Percentiles rank a stretch among this genome's conserved stretches.
phyloP scores from a whole-genome alignment of 352 stramenopile species.

The Phytopythium kandeliae region DNA sequence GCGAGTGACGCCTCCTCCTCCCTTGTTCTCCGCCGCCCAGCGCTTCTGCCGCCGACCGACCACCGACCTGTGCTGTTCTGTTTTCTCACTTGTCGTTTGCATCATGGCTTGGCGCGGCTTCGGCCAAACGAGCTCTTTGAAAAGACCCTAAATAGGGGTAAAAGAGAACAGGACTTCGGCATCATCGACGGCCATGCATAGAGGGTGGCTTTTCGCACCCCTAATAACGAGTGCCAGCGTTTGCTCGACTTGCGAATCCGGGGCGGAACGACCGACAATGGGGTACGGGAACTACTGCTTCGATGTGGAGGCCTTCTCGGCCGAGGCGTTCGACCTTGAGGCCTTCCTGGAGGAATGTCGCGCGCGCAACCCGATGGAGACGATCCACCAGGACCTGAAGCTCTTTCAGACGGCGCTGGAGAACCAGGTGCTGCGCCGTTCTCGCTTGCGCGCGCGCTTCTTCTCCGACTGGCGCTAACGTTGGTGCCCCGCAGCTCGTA shows the following conservation, averaged over 20 bases:
- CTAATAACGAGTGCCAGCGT: not conserved
- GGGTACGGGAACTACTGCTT: conserved; percentile 66
- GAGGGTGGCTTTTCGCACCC: not conserved
- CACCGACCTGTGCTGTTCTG: not conserved
- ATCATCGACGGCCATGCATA: too few relatives aligned
- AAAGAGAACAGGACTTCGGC: too few relatives aligned
- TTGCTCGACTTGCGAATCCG: not conserved
- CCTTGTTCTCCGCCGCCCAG: conserved; percentile 4
- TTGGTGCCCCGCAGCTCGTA: conserved; percentile 37
- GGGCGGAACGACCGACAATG: not conserved
- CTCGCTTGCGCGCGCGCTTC: not conserved
- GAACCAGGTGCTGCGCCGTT: conserved; percentile 47
- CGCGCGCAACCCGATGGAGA: conserved; percentile 73
- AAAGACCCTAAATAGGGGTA: too few relatives aligned
- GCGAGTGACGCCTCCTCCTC: too few relatives aligned
- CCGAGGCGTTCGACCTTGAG: conserved; percentile 61
- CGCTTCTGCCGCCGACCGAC: conserved; percentile 3
- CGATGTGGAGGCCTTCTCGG: conserved; percentile 72
- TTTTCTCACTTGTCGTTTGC: too few relatives aligned
- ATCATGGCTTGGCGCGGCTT: too few relatives aligned
- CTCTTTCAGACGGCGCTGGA: conserved; percentile 82
- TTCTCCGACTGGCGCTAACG: not conserved
- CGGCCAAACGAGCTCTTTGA: too few relatives aligned
- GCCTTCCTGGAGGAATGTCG: conserved; percentile 76
- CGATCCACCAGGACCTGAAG: conserved; percentile 78